Conservation (phyloP, 2,329 filamentous ascomycete species). For the Trichophyton schoenleinii region DNA sequence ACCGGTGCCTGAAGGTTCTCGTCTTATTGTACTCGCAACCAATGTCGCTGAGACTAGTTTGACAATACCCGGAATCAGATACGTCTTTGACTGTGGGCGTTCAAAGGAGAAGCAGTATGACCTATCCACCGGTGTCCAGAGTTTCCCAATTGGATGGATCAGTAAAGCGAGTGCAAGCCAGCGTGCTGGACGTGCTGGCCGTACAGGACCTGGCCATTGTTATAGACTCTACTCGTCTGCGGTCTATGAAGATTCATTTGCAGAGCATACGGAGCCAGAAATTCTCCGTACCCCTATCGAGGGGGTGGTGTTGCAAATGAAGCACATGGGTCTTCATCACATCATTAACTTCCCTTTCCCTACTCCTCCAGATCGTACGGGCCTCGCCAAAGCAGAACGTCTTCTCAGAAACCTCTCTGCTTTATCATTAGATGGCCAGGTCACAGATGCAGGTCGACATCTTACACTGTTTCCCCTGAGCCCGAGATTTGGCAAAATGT, state of each 20-base stretch:
- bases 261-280: conserved; percentile 75
- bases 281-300: conserved; percentile 86
- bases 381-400: conserved; percentile 71
- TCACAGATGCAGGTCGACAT: conserved; percentile 66
- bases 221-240: conserved; percentile 91
- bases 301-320: conserved; percentile 82
- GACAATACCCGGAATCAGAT: conserved; percentile 88
- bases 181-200: conserved; percentile 80
- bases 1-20: conserved; percentile 64
- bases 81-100: conserved; percentile 89
- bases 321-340: conserved; percentile 82
- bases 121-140: conserved; percentile 78
- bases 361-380: conserved; percentile 67
- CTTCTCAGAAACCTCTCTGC: conserved; percentile 77
- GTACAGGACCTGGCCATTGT: conserved; percentile 91
- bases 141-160: conserved; percentile 90
- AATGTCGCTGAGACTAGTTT: conserved; percentile 96
- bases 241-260: conserved; percentile 76
- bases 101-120: conserved; percentile 89
- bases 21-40: conserved; percentile 80
- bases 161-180: conserved; percentile 94
- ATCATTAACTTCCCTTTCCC: conserved; percentile 94
- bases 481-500: conserved; percentile 79
- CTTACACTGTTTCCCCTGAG: conserved; percentile 84
- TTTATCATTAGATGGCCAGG: conserved; percentile 55